Base-by-base conservation (phyloP, 495 filamentous ascomycete species). In the Haplographium delicatum region DNA sequence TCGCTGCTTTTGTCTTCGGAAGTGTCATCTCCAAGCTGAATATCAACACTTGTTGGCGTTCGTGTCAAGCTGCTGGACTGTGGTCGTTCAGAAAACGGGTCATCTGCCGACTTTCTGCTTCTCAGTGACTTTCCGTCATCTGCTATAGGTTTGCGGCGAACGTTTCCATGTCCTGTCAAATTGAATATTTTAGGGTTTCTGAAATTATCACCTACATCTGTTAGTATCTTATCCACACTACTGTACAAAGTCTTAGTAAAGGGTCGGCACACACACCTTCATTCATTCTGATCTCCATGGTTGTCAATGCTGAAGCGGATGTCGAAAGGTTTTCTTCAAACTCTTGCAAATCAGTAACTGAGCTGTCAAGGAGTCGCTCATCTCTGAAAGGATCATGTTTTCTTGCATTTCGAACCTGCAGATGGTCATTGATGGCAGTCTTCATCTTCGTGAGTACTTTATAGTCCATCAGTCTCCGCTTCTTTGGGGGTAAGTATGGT, bases 211-310 rank as follows among this genome's bases (percentile, higher is more conserved):
- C 61, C 56, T 59, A 16, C 13, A 15, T 11, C 9, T 11, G 13
- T 53, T 46, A 53, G 44, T 8, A 47, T n/a, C n/a, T n/a, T n/a
- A n/a, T n/a, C n/a, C n/a, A n/a, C n/a, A n/a, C n/a, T n/a, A n/a
- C n/a, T n/a, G n/a, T n/a, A n/a, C 10, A 39, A 23, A 30, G 15
- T 34, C 20, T 37, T 2, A 37, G 16, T 16, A 16, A 11, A 38
- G 7, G n/a, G n/a, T n/a, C 16, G 15, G 37, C 18, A 7, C 19
- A 20, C 47, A 38, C 27, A 54, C 55, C 56, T 44, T 65, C 62
- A 24, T 65, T 63, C 19, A 60, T 48, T 39, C 57, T 49, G 24
- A 63, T 54, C 25, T 63, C 55, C 5, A 57, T n/a, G n/a, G n/a
- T n/a, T n/a, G n/a, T n/a, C n/a, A n/a, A n/a, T n/a, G n/a, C n/a